A percentile compares a stretch with the other conserved stretches of the same genome.
Conservation (phyloP, 129 eudicot species). For the sunflower (Helianthus annuus) region HanXRQr2.0-SUNRISE NC_035437.2:29080778-29081277, state of each 20-base stretch:
- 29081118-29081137: constrained; percentile 86
- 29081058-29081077: constrained; percentile 94
- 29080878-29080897: not conserved
- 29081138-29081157: constrained; percentile 84
- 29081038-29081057: constrained; percentile 90
- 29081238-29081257: not conserved
- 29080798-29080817: constrained; percentile 78
- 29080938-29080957: constrained; percentile 83
- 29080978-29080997: constrained; percentile 86
- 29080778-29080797: constrained; percentile 79
- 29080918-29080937: not conserved
- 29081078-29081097: constrained; percentile 86
- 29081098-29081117: constrained; percentile 90
- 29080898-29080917: not conserved
- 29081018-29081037: constrained; percentile 88
- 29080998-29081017: constrained; percentile 96
- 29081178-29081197: constrained; percentile 47
- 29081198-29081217: not conserved
- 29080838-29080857: constrained; percentile 93
- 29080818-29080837: constrained; percentile 81
- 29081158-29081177: constrained; percentile 94
- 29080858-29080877: constrained; percentile 87
- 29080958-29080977: constrained; percentile 86
- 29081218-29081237: not conserved
- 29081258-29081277: constrained; percentile 81